These are phyloP conservation scores for Didymella glomerata DNA, from an alignment of 2,329 filamentous ascomycete species.

Conservation along the genomic window DNA sequence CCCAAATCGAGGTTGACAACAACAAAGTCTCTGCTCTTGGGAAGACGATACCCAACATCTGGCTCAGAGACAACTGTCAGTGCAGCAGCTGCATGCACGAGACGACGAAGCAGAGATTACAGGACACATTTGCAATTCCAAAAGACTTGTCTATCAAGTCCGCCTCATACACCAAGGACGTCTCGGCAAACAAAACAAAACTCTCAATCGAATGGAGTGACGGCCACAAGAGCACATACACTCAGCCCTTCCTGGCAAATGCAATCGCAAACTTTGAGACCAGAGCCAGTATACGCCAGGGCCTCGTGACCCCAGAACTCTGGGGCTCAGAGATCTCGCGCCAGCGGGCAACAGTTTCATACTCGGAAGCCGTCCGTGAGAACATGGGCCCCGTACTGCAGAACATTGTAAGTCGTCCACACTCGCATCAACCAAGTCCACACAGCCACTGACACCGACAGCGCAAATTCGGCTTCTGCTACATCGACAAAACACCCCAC, in stretches of 20 bases:
- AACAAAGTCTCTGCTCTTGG: constrained; percentile 11
- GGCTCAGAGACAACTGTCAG: constrained; percentile 72
- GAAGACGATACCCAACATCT: constrained; percentile 44
- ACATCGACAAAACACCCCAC: constrained; percentile 73
- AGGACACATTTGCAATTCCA: constrained; percentile 69
- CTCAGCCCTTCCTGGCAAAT: constrained; percentile 66
- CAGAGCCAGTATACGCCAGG: constrained; percentile 47
- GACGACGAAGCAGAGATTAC: constrained; percentile 72
- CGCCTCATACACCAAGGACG: constrained; percentile 8
- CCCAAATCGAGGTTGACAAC: constrained; percentile 2
- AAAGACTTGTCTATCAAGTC: constrained; percentile 37
- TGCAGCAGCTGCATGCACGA: constrained; percentile 73
- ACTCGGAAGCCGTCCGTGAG: constrained; percentile 65
- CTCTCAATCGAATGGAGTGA: constrained; percentile 58
- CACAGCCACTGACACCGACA: constrained; percentile 44
- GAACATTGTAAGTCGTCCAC: constrained; percentile 68
- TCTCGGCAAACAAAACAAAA: background rate
- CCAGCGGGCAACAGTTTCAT: constrained; percentile 67
- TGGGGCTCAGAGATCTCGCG: constrained; percentile 46
- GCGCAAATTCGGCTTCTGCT: constrained; percentile 77
- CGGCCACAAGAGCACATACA: constrained; percentile 73
- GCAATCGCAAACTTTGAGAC: constrained; percentile 51
- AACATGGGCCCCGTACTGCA: constrained; percentile 59
- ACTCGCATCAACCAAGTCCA: too few species aligned
- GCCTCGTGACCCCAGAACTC: constrained; percentile 44